A percentile compares a stretch with the other conserved stretches of the same genome.
Conservation (phyloP, 306 rosid species). For the Macrotyloma uniflorum region DNA sequence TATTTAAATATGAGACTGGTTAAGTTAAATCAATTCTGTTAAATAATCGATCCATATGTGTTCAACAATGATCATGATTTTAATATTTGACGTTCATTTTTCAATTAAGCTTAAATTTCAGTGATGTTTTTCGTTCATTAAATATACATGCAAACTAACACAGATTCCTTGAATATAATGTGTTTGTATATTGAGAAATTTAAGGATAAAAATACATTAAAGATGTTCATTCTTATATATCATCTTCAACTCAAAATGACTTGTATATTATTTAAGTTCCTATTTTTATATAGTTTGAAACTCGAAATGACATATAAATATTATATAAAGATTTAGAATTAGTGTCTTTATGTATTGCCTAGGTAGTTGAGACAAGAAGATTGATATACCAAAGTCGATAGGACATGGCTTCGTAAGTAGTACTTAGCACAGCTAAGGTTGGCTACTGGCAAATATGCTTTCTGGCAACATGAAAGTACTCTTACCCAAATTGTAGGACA, state of each 20-base stretch:
- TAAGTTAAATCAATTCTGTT: too few species aligned
- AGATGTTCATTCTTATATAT: too few species aligned
- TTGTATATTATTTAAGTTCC: too few species aligned
- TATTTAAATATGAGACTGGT: too few species aligned
- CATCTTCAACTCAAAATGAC: too few species aligned
- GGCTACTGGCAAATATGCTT: conserved; percentile 22
- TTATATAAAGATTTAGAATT: too few species aligned
- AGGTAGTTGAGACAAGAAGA: not conserved
- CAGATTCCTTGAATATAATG: not conserved
- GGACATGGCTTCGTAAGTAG: not conserved
- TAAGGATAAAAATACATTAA: too few species aligned
- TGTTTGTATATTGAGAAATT: too few species aligned
- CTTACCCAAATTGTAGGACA: conserved; percentile 30
- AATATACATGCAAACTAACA: not conserved
- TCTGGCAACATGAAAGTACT: conserved; percentile 32
- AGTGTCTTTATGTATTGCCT: not conserved
- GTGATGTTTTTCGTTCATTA: not conserved
- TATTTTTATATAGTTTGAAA: too few species aligned
- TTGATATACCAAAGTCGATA: conserved; percentile 25
- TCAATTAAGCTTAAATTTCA: not conserved
- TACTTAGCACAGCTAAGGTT: not conserved
- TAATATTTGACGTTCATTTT: not conserved
- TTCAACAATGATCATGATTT: too few species aligned
- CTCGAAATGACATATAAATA: too few species aligned
- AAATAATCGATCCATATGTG: too few species aligned